phyloP scores from a whole-genome alignment of 148 eudicot genomes.

The Mesembryanthemum crystallinum region DNA sequence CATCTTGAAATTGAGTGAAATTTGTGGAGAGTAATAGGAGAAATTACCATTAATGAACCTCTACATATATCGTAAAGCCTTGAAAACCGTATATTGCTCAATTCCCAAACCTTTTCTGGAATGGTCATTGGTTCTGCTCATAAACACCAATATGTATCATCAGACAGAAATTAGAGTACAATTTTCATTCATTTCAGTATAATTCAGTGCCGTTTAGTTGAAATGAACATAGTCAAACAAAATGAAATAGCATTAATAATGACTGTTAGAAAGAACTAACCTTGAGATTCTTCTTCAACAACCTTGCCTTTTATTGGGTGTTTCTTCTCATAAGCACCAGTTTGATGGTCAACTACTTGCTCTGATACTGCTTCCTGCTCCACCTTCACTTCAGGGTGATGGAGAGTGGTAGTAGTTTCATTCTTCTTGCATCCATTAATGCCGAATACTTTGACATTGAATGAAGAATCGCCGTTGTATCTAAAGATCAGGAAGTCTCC shows the following conservation, averaged over 20 bases:
- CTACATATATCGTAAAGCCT: neutral
- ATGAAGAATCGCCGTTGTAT: neutral
- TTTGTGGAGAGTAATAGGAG: neutral
- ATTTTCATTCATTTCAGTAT: too few relatives aligned
- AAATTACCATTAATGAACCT: slow-evolving; percentile 1
- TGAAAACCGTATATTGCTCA: neutral
- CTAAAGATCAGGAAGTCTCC: slow-evolving; percentile 15
- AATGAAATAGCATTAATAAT: neutral
- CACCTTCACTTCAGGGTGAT: slow-evolving; percentile 3
- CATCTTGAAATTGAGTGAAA: neutral
- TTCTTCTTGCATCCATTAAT: slow-evolving; percentile 18
- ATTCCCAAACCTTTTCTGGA: neutral
- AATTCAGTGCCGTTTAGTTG: too few relatives aligned
- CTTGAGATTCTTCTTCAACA: neutral
- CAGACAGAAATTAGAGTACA: too few relatives aligned
- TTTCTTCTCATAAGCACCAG: neutral
- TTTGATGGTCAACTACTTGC: neutral
- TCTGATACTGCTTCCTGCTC: slow-evolving; percentile 2
- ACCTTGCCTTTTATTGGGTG: neutral
- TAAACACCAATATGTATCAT: neutral
- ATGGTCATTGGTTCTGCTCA: neutral
- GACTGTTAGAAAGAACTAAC: neutral
- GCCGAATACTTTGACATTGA: slow-evolving; percentile 17
- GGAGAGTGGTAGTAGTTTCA: neutral
- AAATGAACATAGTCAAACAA: too few relatives aligned